Base-by-base conservation (phyloP, 108 stramenopile genomes). In the Pseudonitzschia delicatissima region DNA sequence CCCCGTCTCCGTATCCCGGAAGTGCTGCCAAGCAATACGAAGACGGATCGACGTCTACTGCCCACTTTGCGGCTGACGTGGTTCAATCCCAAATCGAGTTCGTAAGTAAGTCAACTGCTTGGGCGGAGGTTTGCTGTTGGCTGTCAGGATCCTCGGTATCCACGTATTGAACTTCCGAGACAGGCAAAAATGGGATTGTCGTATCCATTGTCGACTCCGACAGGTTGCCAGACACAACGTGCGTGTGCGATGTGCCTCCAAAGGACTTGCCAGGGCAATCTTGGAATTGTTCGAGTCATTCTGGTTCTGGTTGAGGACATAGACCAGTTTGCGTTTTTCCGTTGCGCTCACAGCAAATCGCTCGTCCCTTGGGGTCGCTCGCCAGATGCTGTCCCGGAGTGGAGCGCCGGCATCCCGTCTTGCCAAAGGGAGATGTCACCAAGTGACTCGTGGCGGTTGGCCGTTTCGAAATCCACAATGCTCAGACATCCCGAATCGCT, bases 321-420 rank as follows among this genome's bases (percentile, higher is more conserved):
- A 99, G 15, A 98, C 97, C 5, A 98, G 78, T 72, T 99, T 98
- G 36, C 97, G 92, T 75, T 98, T 98, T 80, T 99, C 98, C 26
- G 95, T 74, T 21, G 92, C 85, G 5, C 88, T 72, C 42, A 98
- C 69, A n/a, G 88, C 95, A 86, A 40, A 91, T 73, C 15, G 95
- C 92, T 1, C 97, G 89, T 9, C 97, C 97, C 48, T 85, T 87
- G 27, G 99, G 99, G 75, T 99, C 99, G n/a, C 71, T 70, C 9
- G 94, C 92, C 23, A 99, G 57, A 75, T 97, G 98, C 69, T 99
- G 95, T 6, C 99, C 99, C 0, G 99, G 97, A 8, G 96, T 96
- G 42, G 79, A 79, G n/a, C 97, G 87, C 2, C 97, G 92, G 57
- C 92, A 93, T n/a, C 91, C 82, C n/a, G 82, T 77, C 57, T 88